phyloP scores from a whole-genome alignment of 495 filamentous ascomycete species.

The Hyaloscypha variabilis region DNA sequence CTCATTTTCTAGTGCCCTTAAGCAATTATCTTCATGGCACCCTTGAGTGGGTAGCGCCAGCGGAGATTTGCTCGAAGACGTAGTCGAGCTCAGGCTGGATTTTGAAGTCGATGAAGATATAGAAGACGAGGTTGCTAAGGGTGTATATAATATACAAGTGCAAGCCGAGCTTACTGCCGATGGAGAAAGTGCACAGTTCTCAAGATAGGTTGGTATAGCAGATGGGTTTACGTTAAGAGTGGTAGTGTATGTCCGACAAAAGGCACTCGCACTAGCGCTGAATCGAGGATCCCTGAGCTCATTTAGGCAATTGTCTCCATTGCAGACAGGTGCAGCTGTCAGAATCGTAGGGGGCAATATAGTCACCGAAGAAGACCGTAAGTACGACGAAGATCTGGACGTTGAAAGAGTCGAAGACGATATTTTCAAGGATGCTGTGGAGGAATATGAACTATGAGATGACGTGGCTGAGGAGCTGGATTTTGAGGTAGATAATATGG shows the following conservation, averaged over 20 bases:
- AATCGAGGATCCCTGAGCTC: background rate
- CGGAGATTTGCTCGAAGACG: too few species aligned
- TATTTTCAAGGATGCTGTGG: too few species aligned
- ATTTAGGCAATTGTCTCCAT: constrained; percentile 15
- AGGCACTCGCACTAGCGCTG: background rate
- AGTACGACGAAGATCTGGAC: too few species aligned
- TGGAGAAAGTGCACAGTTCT: constrained; percentile 2
- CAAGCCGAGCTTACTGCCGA: constrained; percentile 11
- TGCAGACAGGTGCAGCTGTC: background rate
- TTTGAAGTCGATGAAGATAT: background rate
- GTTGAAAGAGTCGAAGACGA: too few species aligned
- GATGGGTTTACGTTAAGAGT: background rate
- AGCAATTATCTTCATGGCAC: too few species aligned
- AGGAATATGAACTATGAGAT: too few species aligned
- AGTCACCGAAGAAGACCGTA: too few species aligned
- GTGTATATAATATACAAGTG: constrained; percentile 1
- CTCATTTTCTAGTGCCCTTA: too few species aligned
- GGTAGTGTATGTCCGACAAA: constrained; percentile 13
- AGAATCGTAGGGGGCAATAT: background rate
- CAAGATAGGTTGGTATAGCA: constrained; percentile 14
- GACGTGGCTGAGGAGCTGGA: too few species aligned
- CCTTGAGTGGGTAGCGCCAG: too few species aligned
- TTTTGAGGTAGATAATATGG: too few species aligned
- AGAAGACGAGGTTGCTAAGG: background rate
- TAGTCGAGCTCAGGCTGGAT: too few species aligned